Percentiles rank a stretch among this genome's conserved stretches.
Evolutionary conservation across 768 basidiomycete genomes (phyloP).

Genomic region (Arthromyces matolae): DNA sequence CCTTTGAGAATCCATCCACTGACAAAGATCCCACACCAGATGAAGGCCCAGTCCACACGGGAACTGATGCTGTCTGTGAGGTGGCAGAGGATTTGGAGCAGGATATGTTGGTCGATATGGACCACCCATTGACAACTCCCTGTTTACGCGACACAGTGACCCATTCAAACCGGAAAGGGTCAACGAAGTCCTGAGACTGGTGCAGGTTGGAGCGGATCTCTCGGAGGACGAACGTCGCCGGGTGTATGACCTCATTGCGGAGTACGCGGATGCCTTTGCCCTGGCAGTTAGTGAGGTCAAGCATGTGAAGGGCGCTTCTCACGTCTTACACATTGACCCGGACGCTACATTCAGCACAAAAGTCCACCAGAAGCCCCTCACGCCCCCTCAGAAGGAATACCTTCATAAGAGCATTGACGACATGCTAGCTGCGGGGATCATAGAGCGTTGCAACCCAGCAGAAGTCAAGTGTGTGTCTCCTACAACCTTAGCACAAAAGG

Average conservation of each 20-base stretch:
- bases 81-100: not conserved
- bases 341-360: constrained; percentile 27
- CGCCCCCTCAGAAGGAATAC: constrained; percentile 28
- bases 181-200: constrained; percentile 14
- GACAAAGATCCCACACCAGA: too few relatives aligned
- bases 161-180: constrained; percentile 24
- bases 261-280: constrained; percentile 39
- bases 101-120: too few relatives aligned
- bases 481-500: constrained; percentile 35
- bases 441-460: constrained; percentile 22
- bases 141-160: constrained; percentile 20
- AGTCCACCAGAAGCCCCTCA: constrained; percentile 28
- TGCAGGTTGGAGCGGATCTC: constrained; percentile 29
- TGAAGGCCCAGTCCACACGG: too few relatives aligned
- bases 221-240: constrained; percentile 16
- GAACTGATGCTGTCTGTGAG: too few relatives aligned
- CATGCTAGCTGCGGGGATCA: constrained; percentile 31
- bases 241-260: constrained; percentile 19
- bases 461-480: constrained; percentile 33
- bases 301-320: constrained; percentile 26
- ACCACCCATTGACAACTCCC: too few relatives aligned
- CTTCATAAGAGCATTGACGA: constrained; percentile 29
- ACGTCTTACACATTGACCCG: constrained; percentile 29
- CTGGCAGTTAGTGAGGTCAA: constrained; percentile 35
- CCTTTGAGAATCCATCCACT: too few relatives aligned